These are phyloP conservation scores for Trichoderma polysporum DNA, from an alignment of 2,329 filamentous ascomycete species.

Conservation along the genomic window DNA sequence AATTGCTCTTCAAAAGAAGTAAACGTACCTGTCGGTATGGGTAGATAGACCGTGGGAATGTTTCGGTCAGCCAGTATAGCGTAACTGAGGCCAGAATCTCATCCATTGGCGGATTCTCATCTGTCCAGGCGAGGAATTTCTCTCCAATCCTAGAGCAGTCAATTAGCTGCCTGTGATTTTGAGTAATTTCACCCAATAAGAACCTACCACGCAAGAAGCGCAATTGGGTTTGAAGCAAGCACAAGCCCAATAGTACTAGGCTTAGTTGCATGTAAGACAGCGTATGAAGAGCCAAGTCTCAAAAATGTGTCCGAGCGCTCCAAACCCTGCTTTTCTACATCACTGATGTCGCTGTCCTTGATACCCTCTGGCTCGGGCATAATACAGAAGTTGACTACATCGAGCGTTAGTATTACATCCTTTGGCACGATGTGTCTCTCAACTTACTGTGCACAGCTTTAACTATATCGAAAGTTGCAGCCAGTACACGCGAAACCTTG, in stretches of 20 bases:
- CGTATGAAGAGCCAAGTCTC: background rate
- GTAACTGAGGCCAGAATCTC: conserved; percentile 5
- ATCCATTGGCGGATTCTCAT: background rate
- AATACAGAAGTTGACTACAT: conserved; percentile 9
- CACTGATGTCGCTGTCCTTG: background rate
- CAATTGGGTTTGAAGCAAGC: conserved; percentile 9
- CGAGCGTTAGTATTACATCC: background rate
- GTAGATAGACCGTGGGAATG: conserved; percentile 10
- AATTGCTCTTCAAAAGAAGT: background rate
- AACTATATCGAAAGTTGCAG: conserved; percentile 5
- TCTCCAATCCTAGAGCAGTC: conserved; percentile 3
- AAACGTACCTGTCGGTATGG: conserved; percentile 10
- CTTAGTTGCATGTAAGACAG: conserved; percentile 9
- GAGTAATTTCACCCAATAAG: background rate
- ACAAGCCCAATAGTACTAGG: conserved; percentile 14
- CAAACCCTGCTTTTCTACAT: background rate
- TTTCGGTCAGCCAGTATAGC: conserved; percentile 13
- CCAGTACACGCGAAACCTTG: conserved; percentile 42
- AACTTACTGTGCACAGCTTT: conserved; percentile 15
- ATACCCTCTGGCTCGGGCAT: conserved; percentile 6
- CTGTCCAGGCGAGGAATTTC: conserved; percentile 15
- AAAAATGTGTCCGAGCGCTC: background rate
- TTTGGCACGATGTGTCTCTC: no score
- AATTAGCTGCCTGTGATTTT: background rate
- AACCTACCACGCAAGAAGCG: conserved; percentile 3